Evolutionary conservation across 495 filamentous ascomycete genomes (phyloP).

Genomic region (Aspergillus steynii): DNA sequence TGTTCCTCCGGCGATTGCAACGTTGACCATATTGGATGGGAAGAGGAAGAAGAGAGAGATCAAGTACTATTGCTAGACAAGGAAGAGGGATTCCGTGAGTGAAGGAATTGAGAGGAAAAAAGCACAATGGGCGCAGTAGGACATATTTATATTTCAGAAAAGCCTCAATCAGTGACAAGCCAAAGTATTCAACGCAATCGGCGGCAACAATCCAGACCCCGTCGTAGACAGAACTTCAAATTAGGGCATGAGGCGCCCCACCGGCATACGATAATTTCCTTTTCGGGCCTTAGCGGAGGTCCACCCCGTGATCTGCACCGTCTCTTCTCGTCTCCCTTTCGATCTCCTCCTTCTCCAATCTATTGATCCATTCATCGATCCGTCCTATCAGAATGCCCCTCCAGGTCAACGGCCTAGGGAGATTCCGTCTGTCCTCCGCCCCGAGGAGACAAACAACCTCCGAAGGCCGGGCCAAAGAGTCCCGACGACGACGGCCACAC

Average conservation of each 20-base stretch:
- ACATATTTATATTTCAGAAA: background rate
- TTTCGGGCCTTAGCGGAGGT: background rate
- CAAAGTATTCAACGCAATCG: too few species aligned
- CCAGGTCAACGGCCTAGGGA: background rate
- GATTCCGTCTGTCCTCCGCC: background rate
- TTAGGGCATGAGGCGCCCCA: background rate
- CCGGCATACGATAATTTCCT: background rate
- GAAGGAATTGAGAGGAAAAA: background rate
- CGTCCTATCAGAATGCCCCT: background rate
- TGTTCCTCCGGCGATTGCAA: conserved; percentile 49
- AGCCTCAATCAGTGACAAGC: background rate
- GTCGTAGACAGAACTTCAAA: background rate
- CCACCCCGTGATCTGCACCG: background rate
- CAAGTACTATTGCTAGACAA: background rate
- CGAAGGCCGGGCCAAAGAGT: background rate
- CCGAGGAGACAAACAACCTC: background rate
- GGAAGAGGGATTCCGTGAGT: background rate
- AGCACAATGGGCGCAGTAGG: background rate
- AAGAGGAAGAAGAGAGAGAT: background rate
- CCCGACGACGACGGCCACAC: conserved; percentile 1
- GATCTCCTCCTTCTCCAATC: background rate
- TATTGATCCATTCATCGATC: background rate
- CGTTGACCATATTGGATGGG: conserved; percentile 32
- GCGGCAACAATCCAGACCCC: too few species aligned
- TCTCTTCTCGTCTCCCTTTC: background rate